These are phyloP conservation scores for Cryptococcus sp. DNA, from an alignment of 1,284 basidiomycete species.

Conservation along the genomic window DNA sequence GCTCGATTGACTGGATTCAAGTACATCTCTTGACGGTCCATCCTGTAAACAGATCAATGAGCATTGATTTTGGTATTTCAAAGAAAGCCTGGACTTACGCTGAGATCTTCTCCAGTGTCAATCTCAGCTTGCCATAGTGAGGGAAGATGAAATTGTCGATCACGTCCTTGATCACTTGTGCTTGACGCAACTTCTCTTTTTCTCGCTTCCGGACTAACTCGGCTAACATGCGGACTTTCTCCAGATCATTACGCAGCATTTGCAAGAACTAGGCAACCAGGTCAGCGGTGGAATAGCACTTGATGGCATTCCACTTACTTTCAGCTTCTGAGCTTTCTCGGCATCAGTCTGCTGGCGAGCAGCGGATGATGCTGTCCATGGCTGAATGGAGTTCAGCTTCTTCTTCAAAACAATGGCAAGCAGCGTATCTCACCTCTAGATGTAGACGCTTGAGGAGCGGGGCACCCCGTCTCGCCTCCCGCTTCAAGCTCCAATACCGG, in stretches of 20 bases:
- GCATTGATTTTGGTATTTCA: slow-evolving; percentile 4
- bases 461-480: slow-evolving; percentile 89
- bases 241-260: slow-evolving; percentile 74
- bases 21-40: slow-evolving; percentile 75
- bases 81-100: slow-evolving; percentile 58
- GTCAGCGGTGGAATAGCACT: not conserved
- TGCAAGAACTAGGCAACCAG: slow-evolving; percentile 63
- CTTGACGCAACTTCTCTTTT: slow-evolving; percentile 74
- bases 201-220: slow-evolving; percentile 80
- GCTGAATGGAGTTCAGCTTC: slow-evolving; percentile 53
- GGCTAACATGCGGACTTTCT: slow-evolving; percentile 70
- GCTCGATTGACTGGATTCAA: slow-evolving; percentile 73
- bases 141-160: slow-evolving; percentile 69
- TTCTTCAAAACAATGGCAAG: not conserved
- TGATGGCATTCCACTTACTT: slow-evolving; percentile 57
- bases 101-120: slow-evolving; percentile 69
- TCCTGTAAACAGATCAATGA: slow-evolving; percentile 55
- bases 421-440: slow-evolving; percentile 63
- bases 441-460: slow-evolving; percentile 91
- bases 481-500: slow-evolving; percentile 95
- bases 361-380: slow-evolving; percentile 84
- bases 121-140: slow-evolving; percentile 64
- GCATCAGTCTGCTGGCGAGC: slow-evolving; percentile 72
- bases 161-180: slow-evolving; percentile 68
- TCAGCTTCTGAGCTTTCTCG: slow-evolving; percentile 82